Evolutionary conservation across 257 asterid species (phyloP).

Genomic region (Mitragyna speciosa): DNA sequence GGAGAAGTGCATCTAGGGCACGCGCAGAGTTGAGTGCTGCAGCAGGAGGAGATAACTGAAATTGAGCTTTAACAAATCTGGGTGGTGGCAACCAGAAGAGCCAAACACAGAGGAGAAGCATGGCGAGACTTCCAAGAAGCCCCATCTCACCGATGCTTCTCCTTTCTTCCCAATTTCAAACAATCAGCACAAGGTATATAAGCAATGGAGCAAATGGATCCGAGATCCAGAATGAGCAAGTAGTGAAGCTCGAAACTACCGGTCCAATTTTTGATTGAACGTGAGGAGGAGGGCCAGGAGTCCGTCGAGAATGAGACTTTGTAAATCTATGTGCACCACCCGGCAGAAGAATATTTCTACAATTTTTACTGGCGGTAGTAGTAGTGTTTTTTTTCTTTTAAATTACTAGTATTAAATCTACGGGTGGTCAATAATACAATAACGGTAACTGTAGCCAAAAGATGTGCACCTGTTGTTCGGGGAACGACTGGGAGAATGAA

Average conservation of each 20-base stretch:
- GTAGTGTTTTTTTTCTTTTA: too few relatives aligned
- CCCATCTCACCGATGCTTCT: conserved; percentile 41
- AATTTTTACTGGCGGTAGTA: too few relatives aligned
- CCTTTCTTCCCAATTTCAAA: not conserved
- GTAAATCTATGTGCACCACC: not conserved
- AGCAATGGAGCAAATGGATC: not conserved
- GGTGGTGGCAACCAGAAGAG: conserved; percentile 27
- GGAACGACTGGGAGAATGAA: too few relatives aligned
- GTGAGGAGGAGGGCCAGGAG: not conserved
- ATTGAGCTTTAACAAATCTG: too few relatives aligned
- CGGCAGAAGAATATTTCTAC: not conserved
- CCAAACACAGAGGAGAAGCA: conserved; percentile 31
- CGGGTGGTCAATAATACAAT: too few relatives aligned
- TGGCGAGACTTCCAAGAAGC: conserved; percentile 38
- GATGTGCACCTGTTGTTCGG: too few relatives aligned
- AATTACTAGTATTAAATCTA: too few relatives aligned
- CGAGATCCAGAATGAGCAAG: conserved; percentile 1
- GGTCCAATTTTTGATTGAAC: not conserved
- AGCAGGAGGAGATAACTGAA: conserved; percentile 9
- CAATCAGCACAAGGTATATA: not conserved
- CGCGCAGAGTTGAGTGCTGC: conserved; percentile 35
- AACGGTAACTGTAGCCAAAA: too few relatives aligned
- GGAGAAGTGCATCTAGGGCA: conserved; percentile 58
- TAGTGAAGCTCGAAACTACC: not conserved
- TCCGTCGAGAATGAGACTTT: too few relatives aligned